These are phyloP conservation scores for Camillea tinctor DNA, from an alignment of 2,329 filamentous ascomycete species.

Conservation along the genomic window DNA sequence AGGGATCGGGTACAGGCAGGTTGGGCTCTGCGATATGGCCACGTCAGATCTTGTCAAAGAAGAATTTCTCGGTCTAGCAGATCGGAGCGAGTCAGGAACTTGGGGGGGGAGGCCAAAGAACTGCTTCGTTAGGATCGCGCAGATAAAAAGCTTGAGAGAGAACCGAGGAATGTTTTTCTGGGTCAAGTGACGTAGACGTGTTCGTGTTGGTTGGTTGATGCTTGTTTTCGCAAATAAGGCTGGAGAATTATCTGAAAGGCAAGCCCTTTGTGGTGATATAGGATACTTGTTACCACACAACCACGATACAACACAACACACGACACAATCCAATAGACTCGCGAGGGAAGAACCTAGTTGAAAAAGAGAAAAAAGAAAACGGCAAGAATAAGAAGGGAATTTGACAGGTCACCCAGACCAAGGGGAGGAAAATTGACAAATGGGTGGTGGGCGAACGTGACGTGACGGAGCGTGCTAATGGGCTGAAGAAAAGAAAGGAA, in stretches of 20 bases:
- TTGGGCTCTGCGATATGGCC: constrained; percentile 3
- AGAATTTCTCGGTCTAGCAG: neutral
- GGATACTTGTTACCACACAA: neutral
- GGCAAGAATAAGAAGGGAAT: constrained; percentile 29
- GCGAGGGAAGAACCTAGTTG: constrained; percentile 11
- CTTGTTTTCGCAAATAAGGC: neutral
- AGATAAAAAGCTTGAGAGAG: neutral
- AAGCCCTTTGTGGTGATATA: neutral
- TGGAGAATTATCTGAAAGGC: neutral
- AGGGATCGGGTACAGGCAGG: constrained; percentile 1
- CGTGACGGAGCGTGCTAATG: constrained; percentile 33
- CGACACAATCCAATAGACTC: neutral
- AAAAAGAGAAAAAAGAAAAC: constrained; percentile 15
- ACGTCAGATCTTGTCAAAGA: constrained; percentile 4
- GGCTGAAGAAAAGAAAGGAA: constrained; percentile 25
- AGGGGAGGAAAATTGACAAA: constrained; percentile 27
- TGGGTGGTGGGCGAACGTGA: constrained; percentile 31
- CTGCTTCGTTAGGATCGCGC: neutral
- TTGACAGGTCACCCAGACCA: constrained; percentile 31
- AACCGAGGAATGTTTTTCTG: neutral
- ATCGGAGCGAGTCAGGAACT: neutral
- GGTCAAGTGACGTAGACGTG: neutral
- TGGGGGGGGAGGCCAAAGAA: constrained; percentile 3
- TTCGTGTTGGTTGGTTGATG: neutral
- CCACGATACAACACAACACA: too few species aligned